Conservation (phyloP, 78 protist species). For the Diacronema lutheri region DNA sequence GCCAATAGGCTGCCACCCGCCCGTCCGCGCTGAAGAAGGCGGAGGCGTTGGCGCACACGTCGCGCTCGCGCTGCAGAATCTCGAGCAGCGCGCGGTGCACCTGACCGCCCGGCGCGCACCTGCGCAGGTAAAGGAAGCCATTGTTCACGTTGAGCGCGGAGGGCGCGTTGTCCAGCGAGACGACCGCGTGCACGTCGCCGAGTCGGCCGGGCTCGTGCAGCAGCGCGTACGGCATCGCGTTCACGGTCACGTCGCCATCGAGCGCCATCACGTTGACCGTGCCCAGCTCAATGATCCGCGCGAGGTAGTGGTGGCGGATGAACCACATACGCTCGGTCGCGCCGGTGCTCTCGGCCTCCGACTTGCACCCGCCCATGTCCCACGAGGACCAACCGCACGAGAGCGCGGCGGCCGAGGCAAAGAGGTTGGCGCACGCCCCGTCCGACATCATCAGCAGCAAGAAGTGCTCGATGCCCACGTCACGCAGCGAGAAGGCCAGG, state of each 20-base stretch:
- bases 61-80: no score
- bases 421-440: not conserved
- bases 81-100: no score
- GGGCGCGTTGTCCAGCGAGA: not conserved
- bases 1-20: no score
- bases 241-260: constrained; percentile 10
- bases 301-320: constrained; percentile 5
- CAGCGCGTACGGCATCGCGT: not conserved
- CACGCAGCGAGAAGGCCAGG: constrained; percentile 8
- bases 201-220: not conserved
- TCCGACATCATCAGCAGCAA: not conserved
- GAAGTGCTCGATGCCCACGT: constrained; percentile 11
- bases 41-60: not conserved
- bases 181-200: not conserved
- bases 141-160: not conserved
- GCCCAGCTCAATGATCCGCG: not conserved
- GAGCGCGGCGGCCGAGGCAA: not conserved
- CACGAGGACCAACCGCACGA: constrained; percentile 12
- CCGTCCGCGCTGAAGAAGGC: no score
- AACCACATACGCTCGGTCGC: not conserved
- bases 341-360: not conserved
- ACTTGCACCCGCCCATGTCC: not conserved
- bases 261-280: not conserved
- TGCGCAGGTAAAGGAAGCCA: not conserved
- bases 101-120: no score